Evolutionary conservation across 164 flowering plant species (phyloP).

Genomic region (Akebia trifoliata): DNA sequence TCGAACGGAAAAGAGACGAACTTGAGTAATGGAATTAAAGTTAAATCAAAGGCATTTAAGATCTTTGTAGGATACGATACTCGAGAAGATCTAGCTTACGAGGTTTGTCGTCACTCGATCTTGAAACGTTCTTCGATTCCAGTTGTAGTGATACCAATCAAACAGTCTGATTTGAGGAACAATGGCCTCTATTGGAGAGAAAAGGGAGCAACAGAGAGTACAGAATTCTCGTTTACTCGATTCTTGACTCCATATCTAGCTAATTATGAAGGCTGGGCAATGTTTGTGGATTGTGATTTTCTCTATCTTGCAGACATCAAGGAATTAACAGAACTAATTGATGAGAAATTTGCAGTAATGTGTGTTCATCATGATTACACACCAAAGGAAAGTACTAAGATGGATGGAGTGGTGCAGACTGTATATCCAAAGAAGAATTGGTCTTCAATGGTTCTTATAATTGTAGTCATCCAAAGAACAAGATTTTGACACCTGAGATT

Average conservation of each 20-base stretch:
- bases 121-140: conserved; percentile 70
- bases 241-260: conserved; percentile 83
- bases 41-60: conserved; percentile 61
- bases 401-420: conserved; percentile 94
- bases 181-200: conserved; percentile 75
- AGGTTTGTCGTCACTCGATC: conserved; percentile 76
- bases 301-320: conserved; percentile 78
- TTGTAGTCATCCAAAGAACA: conserved; percentile 81
- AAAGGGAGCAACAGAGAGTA: conserved; percentile 74
- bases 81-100: conserved; percentile 72
- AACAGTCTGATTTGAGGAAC: conserved; percentile 66
- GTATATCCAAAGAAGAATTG: conserved; percentile 90
- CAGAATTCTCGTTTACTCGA: conserved; percentile 82
- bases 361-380: conserved; percentile 96
- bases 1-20: conserved; percentile 6
- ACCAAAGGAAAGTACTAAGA: conserved; percentile 85
- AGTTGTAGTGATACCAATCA: conserved; percentile 65
- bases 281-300: conserved; percentile 96
- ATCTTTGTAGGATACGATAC: conserved; percentile 91
- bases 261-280: conserved; percentile 74
- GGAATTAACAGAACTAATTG: conserved; percentile 61
- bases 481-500: conserved; percentile 58
- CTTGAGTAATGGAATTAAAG: conserved; percentile 27
- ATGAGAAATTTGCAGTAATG: conserved; percentile 80
- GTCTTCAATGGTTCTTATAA: conserved; percentile 97